Conservation (phyloP, 768 basidiomycete genomes). For the Saitozyma sp. region DNA sequence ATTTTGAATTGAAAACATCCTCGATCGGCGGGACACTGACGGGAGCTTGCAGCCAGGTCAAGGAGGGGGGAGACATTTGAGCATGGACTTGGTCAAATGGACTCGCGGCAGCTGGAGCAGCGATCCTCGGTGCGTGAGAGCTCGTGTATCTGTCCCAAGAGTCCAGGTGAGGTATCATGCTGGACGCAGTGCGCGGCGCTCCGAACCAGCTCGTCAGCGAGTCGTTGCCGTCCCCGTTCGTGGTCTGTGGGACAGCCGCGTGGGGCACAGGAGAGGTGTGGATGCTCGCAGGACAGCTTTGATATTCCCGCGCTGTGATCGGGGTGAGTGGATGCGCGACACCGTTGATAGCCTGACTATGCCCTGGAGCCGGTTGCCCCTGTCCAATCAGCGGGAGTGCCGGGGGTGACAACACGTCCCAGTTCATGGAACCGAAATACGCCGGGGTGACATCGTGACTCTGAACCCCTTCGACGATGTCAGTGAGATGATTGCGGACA, state of each 20-base stretch:
- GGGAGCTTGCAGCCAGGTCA: not conserved
- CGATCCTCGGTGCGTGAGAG: conserved; percentile 12
- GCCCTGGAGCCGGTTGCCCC: too few species aligned
- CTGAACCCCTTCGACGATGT: too few species aligned
- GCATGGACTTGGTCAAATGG: conserved; percentile 1
- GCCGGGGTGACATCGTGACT: too few species aligned
- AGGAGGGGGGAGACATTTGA: not conserved
- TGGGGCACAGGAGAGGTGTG: conserved; percentile 13
- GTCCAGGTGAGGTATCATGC: not conserved
- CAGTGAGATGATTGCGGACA: too few species aligned
- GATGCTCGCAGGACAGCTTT: conserved; percentile 19
- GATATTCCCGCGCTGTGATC: not conserved
- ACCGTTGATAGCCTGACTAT: too few species aligned
- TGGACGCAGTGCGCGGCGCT: not conserved
- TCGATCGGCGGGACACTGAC: not conserved
- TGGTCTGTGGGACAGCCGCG: not conserved
- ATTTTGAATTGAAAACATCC: too few species aligned
- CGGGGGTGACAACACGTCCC: too few species aligned
- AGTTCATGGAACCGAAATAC: too few species aligned
- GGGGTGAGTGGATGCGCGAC: not conserved
- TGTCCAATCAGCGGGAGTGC: too few species aligned
- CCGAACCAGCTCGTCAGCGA: not conserved
- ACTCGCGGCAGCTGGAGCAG: conserved; percentile 20
- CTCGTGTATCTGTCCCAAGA: not conserved
- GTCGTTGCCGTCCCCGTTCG: not conserved